These are phyloP conservation scores for Calvatia gigantea DNA, from an alignment of 768 basidiomycete genomes.

Conservation along the genomic window DNA sequence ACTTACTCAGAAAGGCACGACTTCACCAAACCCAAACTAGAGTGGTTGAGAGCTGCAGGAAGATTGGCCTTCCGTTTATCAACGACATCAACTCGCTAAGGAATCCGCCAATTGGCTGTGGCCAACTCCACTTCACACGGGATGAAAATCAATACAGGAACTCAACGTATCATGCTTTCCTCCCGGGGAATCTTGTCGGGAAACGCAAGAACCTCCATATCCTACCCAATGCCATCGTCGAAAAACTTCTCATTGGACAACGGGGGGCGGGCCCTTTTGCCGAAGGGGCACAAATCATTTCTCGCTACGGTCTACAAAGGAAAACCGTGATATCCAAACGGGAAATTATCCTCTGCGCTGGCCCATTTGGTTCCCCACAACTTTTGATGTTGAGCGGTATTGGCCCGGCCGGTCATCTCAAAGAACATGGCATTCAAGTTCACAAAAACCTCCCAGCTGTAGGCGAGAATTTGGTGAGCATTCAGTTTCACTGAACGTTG, in stretches of 20 bases:
- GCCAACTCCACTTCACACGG: slow-evolving; percentile 7
- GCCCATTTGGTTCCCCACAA: slow-evolving; percentile 54
- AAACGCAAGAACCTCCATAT: slow-evolving; percentile 62
- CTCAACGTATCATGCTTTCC: slow-evolving; percentile 63
- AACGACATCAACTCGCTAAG: slow-evolving; percentile 58
- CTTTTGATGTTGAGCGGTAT: slow-evolving; percentile 77
- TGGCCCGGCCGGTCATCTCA: slow-evolving; percentile 61
- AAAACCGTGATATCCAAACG: slow-evolving; percentile 48
- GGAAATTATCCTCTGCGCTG: slow-evolving; percentile 51
- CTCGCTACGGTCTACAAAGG: slow-evolving; percentile 27
- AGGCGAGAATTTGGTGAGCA: slow-evolving; percentile 57
- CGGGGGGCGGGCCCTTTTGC: slow-evolving; percentile 38
- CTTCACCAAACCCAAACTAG: slow-evolving; percentile 10
- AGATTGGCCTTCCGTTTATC: slow-evolving; percentile 52
- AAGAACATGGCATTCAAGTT: slow-evolving; percentile 50
- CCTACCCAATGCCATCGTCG: slow-evolving; percentile 50
- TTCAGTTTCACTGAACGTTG: neutral
- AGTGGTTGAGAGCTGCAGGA: slow-evolving; percentile 50
- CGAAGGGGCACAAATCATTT: slow-evolving; percentile 55
- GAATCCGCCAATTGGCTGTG: slow-evolving; percentile 32
- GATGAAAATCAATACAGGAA: slow-evolving; percentile 49
- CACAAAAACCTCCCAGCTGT: slow-evolving; percentile 69
- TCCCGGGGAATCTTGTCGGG: slow-evolving; percentile 58
- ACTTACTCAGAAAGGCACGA: neutral
- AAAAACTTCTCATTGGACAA: slow-evolving; percentile 48